phyloP scores from a whole-genome alignment of 768 basidiomycete species.

The Termitomyces sp. region DNA sequence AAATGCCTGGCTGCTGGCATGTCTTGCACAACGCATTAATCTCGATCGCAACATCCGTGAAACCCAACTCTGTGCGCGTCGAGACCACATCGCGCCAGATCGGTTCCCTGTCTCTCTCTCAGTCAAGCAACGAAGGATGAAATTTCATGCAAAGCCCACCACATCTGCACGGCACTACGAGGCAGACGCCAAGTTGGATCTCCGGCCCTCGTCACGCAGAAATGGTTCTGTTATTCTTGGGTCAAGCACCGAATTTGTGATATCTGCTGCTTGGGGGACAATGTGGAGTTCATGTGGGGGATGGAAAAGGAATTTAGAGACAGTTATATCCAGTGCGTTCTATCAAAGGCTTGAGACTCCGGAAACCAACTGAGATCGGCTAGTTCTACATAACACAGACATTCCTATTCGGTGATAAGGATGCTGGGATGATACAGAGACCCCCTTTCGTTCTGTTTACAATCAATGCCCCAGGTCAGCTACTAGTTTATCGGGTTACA shows the following conservation, averaged over 20 bases:
- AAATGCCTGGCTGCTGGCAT: conserved; percentile 44
- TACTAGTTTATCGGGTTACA: too few species aligned
- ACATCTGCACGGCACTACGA: conserved; percentile 43
- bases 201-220: conserved; percentile 37
- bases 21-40: conserved; percentile 47
- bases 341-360: neutral
- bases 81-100: conserved; percentile 38
- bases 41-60: conserved; percentile 46
- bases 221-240: conserved; percentile 33
- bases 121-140: too few species aligned
- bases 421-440: too few species aligned
- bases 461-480: too few species aligned
- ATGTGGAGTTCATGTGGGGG: conserved; percentile 38
- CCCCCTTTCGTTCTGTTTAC: too few species aligned
- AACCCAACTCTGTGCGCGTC: conserved; percentile 41
- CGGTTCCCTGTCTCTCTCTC: conserved; percentile 41
- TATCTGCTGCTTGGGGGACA: conserved; percentile 36
- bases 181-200: conserved; percentile 18
- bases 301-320: conserved; percentile 28
- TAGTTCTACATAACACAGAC: too few species aligned
- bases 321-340: conserved; percentile 33
- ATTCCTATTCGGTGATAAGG: too few species aligned
- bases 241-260: conserved; percentile 26
- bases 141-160: conserved; percentile 32
- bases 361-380: neutral